Conservation (phyloP, 176 grass and related monocot species). For the Hsuehochloa calcarea region DNA sequence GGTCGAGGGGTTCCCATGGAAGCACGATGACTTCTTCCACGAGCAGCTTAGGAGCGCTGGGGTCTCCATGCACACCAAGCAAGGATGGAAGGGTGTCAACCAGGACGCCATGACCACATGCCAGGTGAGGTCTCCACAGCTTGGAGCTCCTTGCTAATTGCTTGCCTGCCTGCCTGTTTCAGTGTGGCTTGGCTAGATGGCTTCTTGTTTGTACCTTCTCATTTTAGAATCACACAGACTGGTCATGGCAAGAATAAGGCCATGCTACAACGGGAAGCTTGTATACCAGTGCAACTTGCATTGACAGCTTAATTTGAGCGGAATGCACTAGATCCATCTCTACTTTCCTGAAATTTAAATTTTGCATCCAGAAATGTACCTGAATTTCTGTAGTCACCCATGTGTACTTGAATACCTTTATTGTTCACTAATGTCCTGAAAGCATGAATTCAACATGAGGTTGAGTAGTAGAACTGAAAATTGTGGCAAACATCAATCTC, state of each 20-base stretch:
- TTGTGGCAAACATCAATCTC: neutral
- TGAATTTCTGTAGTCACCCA: neutral
- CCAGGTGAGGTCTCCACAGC: constrained; percentile 44
- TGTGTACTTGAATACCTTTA: neutral
- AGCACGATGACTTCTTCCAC: constrained; percentile 43
- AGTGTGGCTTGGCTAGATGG: neutral
- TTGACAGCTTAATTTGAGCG: neutral
- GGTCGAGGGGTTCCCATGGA: constrained; percentile 42
- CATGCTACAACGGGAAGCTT: neutral
- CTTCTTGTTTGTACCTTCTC: neutral
- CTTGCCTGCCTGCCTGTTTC: neutral
- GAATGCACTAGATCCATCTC: neutral
- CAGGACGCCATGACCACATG: constrained; percentile 84
- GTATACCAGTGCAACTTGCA: neutral
- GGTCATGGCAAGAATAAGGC: neutral
- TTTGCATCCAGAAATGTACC: neutral
- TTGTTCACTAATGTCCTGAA: neutral
- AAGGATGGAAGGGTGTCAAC: constrained; percentile 90
- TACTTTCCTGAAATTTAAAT: neutral
- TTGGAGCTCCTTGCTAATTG: neutral
- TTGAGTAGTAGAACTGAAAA: neutral
- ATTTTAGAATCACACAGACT: neutral
- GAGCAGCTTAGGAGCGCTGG: constrained; percentile 42
- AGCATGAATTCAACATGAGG: neutral
- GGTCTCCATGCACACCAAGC: constrained; percentile 77